These are phyloP conservation scores for Parsonsia alboflavescens DNA, from an alignment of 257 asterid genomes.

Conservation along the genomic window DNA sequence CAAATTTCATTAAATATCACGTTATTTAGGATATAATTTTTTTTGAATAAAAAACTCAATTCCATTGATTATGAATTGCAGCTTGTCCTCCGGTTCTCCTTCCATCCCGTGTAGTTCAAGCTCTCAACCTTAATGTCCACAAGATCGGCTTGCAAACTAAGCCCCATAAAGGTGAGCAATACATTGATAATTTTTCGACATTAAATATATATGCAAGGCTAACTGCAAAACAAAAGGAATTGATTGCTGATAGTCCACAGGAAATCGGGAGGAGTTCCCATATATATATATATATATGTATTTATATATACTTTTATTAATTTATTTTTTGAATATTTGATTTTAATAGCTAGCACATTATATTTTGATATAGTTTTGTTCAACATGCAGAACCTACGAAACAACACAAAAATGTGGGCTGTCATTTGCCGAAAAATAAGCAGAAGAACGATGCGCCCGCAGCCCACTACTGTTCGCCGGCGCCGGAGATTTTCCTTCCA, in stretches of 20 bases:
- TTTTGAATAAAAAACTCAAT: too few relatives aligned
- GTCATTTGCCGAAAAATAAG: constrained; percentile 17
- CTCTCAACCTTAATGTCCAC: constrained; percentile 60
- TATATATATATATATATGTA: too few relatives aligned
- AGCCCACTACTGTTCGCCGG: constrained; percentile 29
- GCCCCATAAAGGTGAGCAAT: constrained; percentile 29
- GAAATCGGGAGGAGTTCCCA: too few relatives aligned
- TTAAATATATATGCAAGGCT: too few relatives aligned
- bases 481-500: constrained; percentile 53
- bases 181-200: too few relatives aligned
- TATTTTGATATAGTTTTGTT: not conserved
- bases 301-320: too few relatives aligned
- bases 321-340: too few relatives aligned
- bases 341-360: not conserved
- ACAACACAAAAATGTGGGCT: constrained; percentile 13
- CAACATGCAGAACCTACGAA: constrained; percentile 29
- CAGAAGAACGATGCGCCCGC: constrained; percentile 12
- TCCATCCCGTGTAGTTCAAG: constrained; percentile 51
- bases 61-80: constrained; percentile 4
- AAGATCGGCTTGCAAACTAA: constrained; percentile 37
- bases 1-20: too few relatives aligned
- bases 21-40: too few relatives aligned
- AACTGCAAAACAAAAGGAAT: too few relatives aligned
- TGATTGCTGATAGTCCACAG: too few relatives aligned
- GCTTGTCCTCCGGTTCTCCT: constrained; percentile 55